Evolutionary conservation across 352 stramenopile species (phyloP).

Genomic region (Pythium apleroticum): DNA sequence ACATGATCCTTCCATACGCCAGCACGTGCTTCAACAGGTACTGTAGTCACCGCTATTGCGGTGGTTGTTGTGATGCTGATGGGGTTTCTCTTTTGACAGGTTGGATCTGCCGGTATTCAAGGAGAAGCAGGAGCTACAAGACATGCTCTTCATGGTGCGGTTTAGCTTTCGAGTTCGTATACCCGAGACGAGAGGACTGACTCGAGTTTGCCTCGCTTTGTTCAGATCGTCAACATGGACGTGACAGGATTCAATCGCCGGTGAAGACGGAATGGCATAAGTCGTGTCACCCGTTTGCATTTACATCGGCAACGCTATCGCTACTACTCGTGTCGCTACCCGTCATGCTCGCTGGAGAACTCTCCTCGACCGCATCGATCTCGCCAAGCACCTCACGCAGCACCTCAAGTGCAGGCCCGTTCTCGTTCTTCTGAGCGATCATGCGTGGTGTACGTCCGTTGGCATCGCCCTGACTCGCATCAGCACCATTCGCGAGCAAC

Average conservation of each 20-base stretch:
- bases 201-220: conserved; percentile 2
- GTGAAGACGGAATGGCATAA: conserved; percentile 20
- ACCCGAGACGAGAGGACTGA: no score
- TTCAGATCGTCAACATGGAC: conserved; percentile 61
- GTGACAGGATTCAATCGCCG: conserved; percentile 76
- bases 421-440: conserved; percentile 73
- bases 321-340: conserved; percentile 10
- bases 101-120: conserved; percentile 76
- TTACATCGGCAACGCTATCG: conserved; percentile 4
- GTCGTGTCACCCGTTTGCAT: background rate
- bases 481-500: conserved; percentile 57
- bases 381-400: conserved; percentile 52
- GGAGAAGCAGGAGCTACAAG: conserved; percentile 89
- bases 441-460: conserved; percentile 55
- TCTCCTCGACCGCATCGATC: background rate
- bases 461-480: conserved; percentile 41
- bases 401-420: conserved; percentile 53
- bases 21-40: conserved; percentile 86
- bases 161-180: background rate
- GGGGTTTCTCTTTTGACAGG: conserved; percentile 28
- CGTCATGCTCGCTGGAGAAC: background rate
- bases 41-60: no score
- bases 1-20: conserved; percentile 64
- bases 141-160: conserved; percentile 91
- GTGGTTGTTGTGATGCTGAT: no score